Base-by-base conservation (phyloP, 176 grass and related monocot species). In the Raddia guianensis region DNA sequence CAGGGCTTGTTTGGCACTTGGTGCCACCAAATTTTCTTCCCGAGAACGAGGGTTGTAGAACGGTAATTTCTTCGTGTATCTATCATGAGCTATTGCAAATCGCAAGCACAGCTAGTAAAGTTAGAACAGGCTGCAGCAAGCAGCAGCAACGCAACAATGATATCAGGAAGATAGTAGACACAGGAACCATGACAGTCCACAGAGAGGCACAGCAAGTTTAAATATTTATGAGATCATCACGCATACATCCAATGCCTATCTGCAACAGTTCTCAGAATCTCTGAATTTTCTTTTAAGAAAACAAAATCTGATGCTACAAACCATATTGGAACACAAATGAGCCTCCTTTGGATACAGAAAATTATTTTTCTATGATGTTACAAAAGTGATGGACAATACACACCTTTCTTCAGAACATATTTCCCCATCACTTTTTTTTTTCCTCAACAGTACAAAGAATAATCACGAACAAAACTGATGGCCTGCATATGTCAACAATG, bases 351-450 rank as follows among this genome's bases (percentile, higher is more conserved):
- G 40, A 85, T 75, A 84, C 19, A 53, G 42, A 80, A 75, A 80
- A 70, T 89, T 89, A 42, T 76, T 71, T 77, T 84, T 47, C 71
- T 85, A 76, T 85, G 85, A 70, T 81, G 77, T 71, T 85, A 89
- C 87, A 81, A 2, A 47, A 71, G 71, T 81, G 82, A 70, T 50
- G 57, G 48, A 63, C 19, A 63, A 55, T 49, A 15, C 33, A 18
- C 67, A 14, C 49, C 56, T 84, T 63, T 74, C 53, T 78, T 80
- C 53, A 52, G 15, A 64, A 15, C 75, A 80, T 53, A 70, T 80
- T 71, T 12, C 51, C 56, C 56, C 42, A 64, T 70, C 71, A 76
- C 57, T 50, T 89, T 77, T 77, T 76, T 86, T 70, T 85, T 71
- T 84, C 63, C 62, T 12, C 16, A 57, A 56, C 71, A 54, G 66